Evolutionary conservation across 768 basidiomycete species (phyloP), one percentile per base, ranked within the genome.

Genomic region (Leccinum boreale): DNA sequence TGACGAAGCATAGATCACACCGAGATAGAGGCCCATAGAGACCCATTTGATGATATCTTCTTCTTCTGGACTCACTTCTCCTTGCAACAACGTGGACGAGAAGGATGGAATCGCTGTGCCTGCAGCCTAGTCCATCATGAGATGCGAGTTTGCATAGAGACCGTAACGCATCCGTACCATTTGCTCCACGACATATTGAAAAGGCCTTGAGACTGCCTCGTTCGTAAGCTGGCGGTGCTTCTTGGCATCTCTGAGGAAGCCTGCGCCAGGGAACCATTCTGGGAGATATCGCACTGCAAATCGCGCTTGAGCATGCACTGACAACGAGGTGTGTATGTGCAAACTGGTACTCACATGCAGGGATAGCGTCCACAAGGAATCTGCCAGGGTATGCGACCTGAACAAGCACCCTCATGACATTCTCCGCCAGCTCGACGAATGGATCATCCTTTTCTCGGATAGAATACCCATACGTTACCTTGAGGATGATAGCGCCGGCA

Each of bases 121-220:
- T 2, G 49, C 58, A 2, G 67, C 65, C 65, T 71, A 1, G 26
- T 3, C 9, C 15, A 21, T 46, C 24, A 33, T 63, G 35, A 60
- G 50, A 49, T 44, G 4, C 5, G n/a, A 12, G 4, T 21, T 8
- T 23, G 4, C 7, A 23, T 1, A 6, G 5, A 44, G 23, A 4
- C 5, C 3, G 28, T 19, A n/a, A 19, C 0, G 4, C 3, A 0
- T 15, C 19, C 63, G 5, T 57, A 83, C 84, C 68, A 85, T 78
- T 58, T 81, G 77, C 19, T 79, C 62, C 39, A 76, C 73, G 5
- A 78, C 78, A 50, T 72, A 79, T 7, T 71, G 63, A 47, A 74
- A 81, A 0, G 85, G 84, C 6, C 67, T 67, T 21, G 77, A 73
- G 4, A 79, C 68, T 69, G 81, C 77, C 8, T 73, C 68, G 3